Conservation (phyloP, 1,139 yeast species). For the Yamadazyma diddensiae region DNA sequence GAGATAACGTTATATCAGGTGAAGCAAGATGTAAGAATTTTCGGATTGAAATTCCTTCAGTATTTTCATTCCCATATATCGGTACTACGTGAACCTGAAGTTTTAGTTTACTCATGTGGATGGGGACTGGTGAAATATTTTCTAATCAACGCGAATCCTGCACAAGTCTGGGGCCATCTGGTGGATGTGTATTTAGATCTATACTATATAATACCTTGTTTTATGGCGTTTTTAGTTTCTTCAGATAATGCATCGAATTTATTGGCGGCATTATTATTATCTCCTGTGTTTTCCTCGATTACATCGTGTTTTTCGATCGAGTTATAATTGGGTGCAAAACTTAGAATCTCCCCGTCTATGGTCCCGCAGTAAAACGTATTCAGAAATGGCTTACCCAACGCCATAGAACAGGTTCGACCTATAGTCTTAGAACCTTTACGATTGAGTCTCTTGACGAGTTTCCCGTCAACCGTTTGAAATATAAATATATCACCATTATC, state of each 20-base stretch:
- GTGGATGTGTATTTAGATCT: no score
- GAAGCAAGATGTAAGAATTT: constrained; percentile 64
- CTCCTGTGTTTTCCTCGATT: neutral
- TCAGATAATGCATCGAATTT: no score
- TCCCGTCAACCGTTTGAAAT: constrained; percentile 63
- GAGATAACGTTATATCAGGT: constrained; percentile 40
- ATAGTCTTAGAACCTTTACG: constrained; percentile 31
- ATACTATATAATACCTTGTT: no score
- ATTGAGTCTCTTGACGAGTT: constrained; percentile 49
- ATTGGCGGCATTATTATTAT: no score
- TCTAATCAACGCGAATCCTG: no score
- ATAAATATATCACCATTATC: constrained; percentile 78
- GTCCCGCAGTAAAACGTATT: constrained; percentile 52
- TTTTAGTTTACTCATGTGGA: constrained; percentile 28
- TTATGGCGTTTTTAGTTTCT: no score
- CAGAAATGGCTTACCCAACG: constrained; percentile 43
- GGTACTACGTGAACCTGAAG: constrained; percentile 44
- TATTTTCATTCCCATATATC: constrained; percentile 11
- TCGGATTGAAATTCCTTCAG: constrained; percentile 19
- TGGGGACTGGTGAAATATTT: no score
- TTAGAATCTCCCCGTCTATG: constrained; percentile 53
- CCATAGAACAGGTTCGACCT: constrained; percentile 51
- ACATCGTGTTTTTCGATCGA: neutral
- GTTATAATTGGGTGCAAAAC: constrained; percentile 43
- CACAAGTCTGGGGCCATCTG: no score